Evolutionary conservation across 257 asterid genomes (phyloP), one percentile per base, ranked within the genome.

Genomic region (Solanum chilense): DNA sequence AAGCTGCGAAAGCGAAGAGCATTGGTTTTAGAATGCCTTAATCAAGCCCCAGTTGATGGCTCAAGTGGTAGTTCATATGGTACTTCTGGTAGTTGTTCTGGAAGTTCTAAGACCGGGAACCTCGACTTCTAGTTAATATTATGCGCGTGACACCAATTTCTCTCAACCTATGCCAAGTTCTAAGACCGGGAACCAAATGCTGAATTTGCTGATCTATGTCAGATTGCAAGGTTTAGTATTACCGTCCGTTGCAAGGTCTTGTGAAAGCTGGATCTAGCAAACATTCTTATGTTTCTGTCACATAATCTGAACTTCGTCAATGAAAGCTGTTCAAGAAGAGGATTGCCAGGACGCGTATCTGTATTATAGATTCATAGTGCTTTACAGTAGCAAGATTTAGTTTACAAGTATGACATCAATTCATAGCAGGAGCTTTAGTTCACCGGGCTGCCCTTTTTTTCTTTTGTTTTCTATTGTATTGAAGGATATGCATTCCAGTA

Each of bases 31-130:
- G 99, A 97, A 87, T 93, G 98, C 88, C 93, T 95, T 49, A 96
- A 96, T 93, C 99, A 96, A 90, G 99, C 99, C 60, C 99, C 99
- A 0, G 97, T 97, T 5, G 99, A 97, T 88, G 99, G 98, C 81
- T 94, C 99, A 15, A 93, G 94, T 87, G 99, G 99, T 80, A 91
- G 86, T 84, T 96, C 99, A 7, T 96, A 96, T 90, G 95, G 82
- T 66, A 88, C 98, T 73, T 91, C 98, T 56, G 94, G 98, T 86
- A 88, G 93, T 86, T 95, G 99, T 88, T 94, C 99, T 18, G 92
- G 90, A 5, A 91, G 98, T 88, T 91, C 98, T 23, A 94, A 93
- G 87, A 85, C 93, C 27, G 96, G 96, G 31, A 18, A 91, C 84
- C 93, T 96, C 1, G 99, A 97, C 92, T 97, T 97, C 88, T 97